Evolutionary conservation across 2,329 filamentous ascomycete species (phyloP).

Genomic region (Fusarium sp.): DNA sequence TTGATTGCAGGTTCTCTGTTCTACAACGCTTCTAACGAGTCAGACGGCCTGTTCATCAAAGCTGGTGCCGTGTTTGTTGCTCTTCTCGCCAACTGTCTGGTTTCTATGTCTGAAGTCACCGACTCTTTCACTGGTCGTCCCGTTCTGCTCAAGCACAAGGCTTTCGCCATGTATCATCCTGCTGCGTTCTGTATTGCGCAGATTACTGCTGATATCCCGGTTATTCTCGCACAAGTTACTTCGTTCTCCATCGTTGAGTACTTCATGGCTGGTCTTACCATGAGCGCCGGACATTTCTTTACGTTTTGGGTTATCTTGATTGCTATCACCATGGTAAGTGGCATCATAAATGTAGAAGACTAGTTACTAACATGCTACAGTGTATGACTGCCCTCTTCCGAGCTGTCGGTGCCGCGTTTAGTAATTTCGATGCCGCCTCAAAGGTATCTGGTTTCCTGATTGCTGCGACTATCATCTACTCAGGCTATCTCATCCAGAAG

Average conservation of each 20-base stretch:
- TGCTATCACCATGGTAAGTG: conserved; percentile 64
- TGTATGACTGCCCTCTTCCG: conserved; percentile 73
- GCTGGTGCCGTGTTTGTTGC: conserved; percentile 76
- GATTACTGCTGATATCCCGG: conserved; percentile 68
- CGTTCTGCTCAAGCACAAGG: conserved; percentile 71
- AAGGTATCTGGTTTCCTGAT: conserved; percentile 69
- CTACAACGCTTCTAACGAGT: conserved; percentile 72
- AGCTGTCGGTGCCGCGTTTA: conserved; percentile 68
- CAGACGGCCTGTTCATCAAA: conserved; percentile 74
- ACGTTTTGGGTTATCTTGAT: conserved; percentile 72
- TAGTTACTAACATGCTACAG: conserved; percentile 43
- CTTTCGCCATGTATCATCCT: conserved; percentile 71
- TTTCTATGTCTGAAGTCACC: conserved; percentile 77
- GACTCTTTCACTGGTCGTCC: conserved; percentile 73
- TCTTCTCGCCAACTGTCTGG: conserved; percentile 72
- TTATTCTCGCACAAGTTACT: conserved; percentile 71
- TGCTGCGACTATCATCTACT: conserved; percentile 71
- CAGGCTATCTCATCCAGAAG: conserved; percentile 74
- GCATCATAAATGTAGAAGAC: fast-evolving
- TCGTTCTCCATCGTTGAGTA: conserved; percentile 72
- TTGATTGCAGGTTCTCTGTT: conserved; percentile 77
- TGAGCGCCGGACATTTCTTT: conserved; percentile 70
- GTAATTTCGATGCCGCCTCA: conserved; percentile 71
- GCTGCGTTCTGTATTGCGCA: conserved; percentile 72
- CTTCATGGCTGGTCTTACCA: conserved; percentile 73